Percentiles rank a stretch among this genome's conserved stretches.
Evolutionary conservation across 2,329 filamentous ascomycete species (phyloP).

Genomic region (Thielaviopsis musarum): DNA sequence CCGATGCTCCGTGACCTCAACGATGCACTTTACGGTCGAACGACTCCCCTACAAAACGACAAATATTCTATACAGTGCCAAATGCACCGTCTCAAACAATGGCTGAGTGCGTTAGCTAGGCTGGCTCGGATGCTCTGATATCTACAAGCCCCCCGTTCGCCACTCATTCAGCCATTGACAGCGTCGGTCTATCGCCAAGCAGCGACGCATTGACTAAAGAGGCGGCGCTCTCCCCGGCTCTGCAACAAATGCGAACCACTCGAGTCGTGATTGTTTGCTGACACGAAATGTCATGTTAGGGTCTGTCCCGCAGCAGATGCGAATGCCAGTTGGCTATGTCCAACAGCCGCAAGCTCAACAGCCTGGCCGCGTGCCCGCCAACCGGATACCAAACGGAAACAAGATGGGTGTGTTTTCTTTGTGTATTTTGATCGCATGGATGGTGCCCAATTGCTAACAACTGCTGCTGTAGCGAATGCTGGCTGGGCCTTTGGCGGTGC

Average conservation of each 20-base stretch:
- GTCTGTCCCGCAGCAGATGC: constrained; percentile 43
- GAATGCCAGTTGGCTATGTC: constrained; percentile 43
- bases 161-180: background rate
- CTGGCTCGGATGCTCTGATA: too few species aligned
- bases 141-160: too few species aligned
- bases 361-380: constrained; percentile 34
- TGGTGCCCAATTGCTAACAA: background rate
- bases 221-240: background rate
- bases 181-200: background rate
- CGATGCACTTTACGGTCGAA: background rate
- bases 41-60: background rate
- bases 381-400: constrained; percentile 41
- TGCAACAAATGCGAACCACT: background rate
- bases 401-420: constrained; percentile 37
- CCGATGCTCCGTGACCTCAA: background rate
- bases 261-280: background rate
- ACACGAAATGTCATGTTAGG: constrained; percentile 21
- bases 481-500: constrained; percentile 48
- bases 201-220: background rate
- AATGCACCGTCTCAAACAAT: too few species aligned
- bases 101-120: too few species aligned
- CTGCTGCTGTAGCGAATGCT: constrained; percentile 15
- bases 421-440: background rate
- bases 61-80: too few species aligned
- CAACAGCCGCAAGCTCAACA: constrained; percentile 41